phyloP scores from a whole-genome alignment of 352 stramenopile species.

The Globisporangium cederbergense region DNA sequence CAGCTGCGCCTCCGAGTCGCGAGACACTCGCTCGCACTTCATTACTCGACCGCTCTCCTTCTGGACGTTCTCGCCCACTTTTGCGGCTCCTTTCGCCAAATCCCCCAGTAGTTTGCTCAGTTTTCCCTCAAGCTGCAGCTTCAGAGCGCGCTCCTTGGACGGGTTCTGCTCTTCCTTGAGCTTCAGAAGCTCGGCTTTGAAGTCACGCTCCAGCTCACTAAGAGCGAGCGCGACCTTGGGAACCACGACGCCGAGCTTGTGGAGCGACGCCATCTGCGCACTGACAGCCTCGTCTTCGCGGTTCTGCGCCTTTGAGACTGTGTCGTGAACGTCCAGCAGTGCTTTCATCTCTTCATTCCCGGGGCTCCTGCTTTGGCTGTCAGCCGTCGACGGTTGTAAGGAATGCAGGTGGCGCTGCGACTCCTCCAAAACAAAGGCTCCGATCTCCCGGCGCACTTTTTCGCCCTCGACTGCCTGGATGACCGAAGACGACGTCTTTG shows the following conservation, averaged over 20 bases:
- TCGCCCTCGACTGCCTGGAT: conserved; percentile 43
- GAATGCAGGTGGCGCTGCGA: conserved; percentile 32
- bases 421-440: conserved; percentile 40
- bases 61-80: conserved; percentile 10
- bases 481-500: conserved; percentile 50
- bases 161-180: conserved; percentile 58
- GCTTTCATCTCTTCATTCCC: conserved; percentile 16
- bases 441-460: conserved; percentile 52
- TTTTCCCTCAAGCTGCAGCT: conserved; percentile 39
- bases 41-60: conserved; percentile 24
- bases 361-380: not conserved
- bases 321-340: conserved; percentile 37
- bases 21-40: conserved; percentile 19
- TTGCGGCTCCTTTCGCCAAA: conserved; percentile 18
- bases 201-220: conserved; percentile 41
- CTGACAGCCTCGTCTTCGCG: conserved; percentile 44
- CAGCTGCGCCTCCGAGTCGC: conserved; percentile 19
- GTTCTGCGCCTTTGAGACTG: conserved; percentile 44
- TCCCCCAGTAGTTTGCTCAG: conserved; percentile 23
- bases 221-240: conserved; percentile 35
- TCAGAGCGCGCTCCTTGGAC: conserved; percentile 38
- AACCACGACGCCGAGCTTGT: conserved; percentile 41
- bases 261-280: conserved; percentile 24
- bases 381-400: not conserved
- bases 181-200: conserved; percentile 34